Base-by-base conservation (phyloP, 805 yeast species). In the Zygosaccharomyces pseudorouxii region DNA sequence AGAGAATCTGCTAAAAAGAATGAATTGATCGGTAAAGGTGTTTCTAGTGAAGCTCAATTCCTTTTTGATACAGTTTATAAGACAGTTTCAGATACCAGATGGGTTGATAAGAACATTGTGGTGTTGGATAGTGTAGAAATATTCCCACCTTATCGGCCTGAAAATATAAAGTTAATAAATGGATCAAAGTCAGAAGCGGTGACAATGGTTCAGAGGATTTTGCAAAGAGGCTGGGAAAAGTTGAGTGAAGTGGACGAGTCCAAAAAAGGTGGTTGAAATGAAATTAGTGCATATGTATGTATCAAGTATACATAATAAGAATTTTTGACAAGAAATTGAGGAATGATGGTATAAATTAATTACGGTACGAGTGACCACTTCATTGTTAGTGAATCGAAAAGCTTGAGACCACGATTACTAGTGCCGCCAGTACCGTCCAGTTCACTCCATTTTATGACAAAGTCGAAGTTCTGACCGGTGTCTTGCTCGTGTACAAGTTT, bases 361-460 rank as follows among this genome's bases (percentile, higher is more conserved):
- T 10, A 23, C 36, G 20, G 49, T n/a, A 37, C 5, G 16, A 50
- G 23, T 9, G 50, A 42, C 65, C 63, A 62, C 16, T 59, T 62
- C 9, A 79, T 57, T 44, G 71, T 73, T 5, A 81, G 55, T 9
- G 65, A 46, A n/a, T 81, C 82, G 56, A 85, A 83, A 9, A 76
- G 55, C 51, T 71, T 70, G 3, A 69, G 47, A 0, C 89, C 89
- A 53, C 74, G 76, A 40, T 70, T 70, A n/a, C 60, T 57, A 1
- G 81, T 74, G 1, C 93, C 95, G 53, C 75, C 74, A 49, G 73
- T 73, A 0, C 95, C 95, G 64, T 86, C 95, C 55, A 84, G 68
- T 0, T 77, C 74, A 2, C 71, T 69, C 82, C 83, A 80, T 35
- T 59, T 48, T 41, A 53, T 51, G 22, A 45, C 41, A 36, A 48